phyloP scores from a whole-genome alignment of 805 yeast species.

The Jamesozyma lodderae region DNA sequence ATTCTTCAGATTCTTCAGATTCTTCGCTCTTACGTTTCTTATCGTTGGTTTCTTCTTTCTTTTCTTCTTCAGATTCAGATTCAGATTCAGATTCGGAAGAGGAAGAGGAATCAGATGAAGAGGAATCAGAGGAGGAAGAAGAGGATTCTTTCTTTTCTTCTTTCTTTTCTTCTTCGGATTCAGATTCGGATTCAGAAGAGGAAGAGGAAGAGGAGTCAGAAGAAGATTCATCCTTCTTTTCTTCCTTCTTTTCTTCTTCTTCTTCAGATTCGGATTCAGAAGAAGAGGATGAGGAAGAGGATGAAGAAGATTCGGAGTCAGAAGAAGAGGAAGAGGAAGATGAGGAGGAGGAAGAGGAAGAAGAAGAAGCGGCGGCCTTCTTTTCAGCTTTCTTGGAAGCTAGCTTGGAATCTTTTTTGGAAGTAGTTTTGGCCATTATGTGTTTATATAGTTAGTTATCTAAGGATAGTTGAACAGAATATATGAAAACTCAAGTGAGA shows the following conservation, averaged over 20 bases:
- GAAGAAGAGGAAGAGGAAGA: constrained; percentile 9
- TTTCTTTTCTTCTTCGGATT: constrained; percentile 29
- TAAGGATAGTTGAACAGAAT: too few species aligned
- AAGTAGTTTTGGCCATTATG: constrained; percentile 21
- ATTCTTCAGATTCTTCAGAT: constrained; percentile 26
- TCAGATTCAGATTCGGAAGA: constrained; percentile 6
- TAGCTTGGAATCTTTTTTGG: constrained; percentile 25
- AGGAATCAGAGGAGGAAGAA: constrained; percentile 5
- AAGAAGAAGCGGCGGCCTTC: constrained; percentile 16
- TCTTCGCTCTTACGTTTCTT: constrained; percentile 29
- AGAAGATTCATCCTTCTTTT: constrained; percentile 19
- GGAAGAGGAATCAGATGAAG: constrained; percentile 6
- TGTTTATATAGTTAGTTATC: too few species aligned
- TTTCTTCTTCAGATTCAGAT: constrained; percentile 5
- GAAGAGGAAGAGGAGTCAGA: constrained; percentile 3
- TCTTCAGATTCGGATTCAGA: constrained; percentile 21
- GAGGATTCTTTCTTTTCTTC: constrained; percentile 30
- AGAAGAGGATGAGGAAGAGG: constrained; percentile 4
- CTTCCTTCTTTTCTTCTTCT: constrained; percentile 25
- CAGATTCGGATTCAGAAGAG: constrained; percentile 11
- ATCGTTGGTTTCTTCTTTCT: constrained; percentile 19
- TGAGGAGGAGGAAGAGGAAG: constrained; percentile 3
- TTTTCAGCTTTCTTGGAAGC: constrained; percentile 16
- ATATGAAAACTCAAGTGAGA: too few species aligned
- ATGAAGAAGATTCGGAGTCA: constrained; percentile 5